Percentiles rank a stretch among this genome's conserved stretches.
Conservation (phyloP, 208 protist genomes). For the Trichomonas tenax region DNA sequence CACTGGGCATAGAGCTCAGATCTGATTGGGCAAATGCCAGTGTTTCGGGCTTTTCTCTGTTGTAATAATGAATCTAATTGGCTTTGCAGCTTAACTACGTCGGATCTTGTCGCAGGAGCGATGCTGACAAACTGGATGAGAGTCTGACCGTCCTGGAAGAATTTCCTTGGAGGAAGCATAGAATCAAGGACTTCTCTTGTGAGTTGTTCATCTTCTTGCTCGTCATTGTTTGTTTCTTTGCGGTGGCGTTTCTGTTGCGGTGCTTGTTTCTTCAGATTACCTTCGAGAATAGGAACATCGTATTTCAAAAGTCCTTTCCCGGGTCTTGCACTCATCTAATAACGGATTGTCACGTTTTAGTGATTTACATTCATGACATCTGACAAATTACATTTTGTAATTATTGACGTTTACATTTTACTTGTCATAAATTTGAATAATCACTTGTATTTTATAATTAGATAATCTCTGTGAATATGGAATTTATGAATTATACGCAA, state of each 20-base stretch:
- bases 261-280: not conserved
- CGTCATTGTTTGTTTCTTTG: not conserved
- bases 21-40: constrained; percentile 83
- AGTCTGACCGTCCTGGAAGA: constrained; percentile 41
- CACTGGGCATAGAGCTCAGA: constrained; percentile 81
- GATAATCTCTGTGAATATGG: too few species aligned
- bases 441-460: too few species aligned
- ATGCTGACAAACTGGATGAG: constrained; percentile 52
- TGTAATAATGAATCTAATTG: constrained; percentile 64
- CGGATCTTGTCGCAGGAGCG: constrained; percentile 57
- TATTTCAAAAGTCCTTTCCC: not conserved
- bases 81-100: constrained; percentile 67
- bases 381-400: too few species aligned
- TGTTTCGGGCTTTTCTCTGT: constrained; percentile 68
- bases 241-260: not conserved
- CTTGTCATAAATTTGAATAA: too few species aligned
- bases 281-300: not conserved
- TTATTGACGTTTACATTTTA: too few species aligned
- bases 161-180: constrained; percentile 47
- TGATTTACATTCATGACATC: too few species aligned
- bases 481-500: too few species aligned
- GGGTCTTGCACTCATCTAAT: not conserved
- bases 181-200: constrained; percentile 57
- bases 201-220: not conserved
- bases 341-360: not conserved